Base-by-base conservation (phyloP, 164 flowering plant genomes). In the Buxus sempervirens region DNA sequence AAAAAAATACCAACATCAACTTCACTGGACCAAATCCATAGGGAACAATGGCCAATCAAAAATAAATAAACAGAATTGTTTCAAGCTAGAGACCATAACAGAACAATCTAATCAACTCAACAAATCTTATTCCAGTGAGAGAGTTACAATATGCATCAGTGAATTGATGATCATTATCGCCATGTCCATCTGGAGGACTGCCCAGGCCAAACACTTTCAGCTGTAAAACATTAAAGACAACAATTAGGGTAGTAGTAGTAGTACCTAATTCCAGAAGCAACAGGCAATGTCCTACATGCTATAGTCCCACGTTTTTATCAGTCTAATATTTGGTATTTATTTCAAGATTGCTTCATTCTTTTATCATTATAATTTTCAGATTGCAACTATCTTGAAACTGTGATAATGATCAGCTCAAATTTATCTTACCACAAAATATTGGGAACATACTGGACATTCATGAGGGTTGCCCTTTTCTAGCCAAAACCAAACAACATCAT, bases 401-500 rank as follows among this genome's bases (percentile, higher is more conserved):
- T 32, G 68, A 27, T 28, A 54, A 51, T 66, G 60, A 57, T 12
- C 18, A 25, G 19, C 18, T 45, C 45, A 58, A 58, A 5, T 54
- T 26, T 38, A 25, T 65, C n/a, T 75, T 74, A 85, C 88, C 88
- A 27, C 61, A 67, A 82, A 84, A 73, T 88, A 85, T 76, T 93
- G 97, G 59, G 90, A 65, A 70, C 98, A 93, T 64, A 89, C 97
- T 9, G 98, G 92, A 70, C 98, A 93, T 70, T 89, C 97, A 74
- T 81, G 84, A 4, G 96, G 88, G 78, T 85, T 85, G 85, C 79
- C 92, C 72, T 90, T 93, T 86, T 85, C 89, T 77, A 93, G 82
- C 98, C 98, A 88, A 78, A 93, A 93, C 98, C 98, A 93, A 67
- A 93, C 93, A 70, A 90, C 96, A 76, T 93, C 97, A 69, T 93